Conservation (phyloP, 805 yeast genomes). For the Candida hungchunana region DNA sequence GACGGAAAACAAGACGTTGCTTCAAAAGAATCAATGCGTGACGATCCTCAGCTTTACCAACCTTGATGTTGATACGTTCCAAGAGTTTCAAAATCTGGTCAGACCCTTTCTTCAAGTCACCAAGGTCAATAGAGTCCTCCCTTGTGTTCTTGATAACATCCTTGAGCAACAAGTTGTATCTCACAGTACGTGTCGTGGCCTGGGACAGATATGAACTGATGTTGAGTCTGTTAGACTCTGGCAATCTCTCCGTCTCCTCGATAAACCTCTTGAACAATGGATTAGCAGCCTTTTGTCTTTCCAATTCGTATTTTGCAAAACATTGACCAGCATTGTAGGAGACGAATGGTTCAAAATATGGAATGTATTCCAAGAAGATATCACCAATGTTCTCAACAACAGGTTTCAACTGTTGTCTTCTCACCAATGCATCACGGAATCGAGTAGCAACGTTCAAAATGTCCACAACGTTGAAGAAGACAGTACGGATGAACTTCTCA, state of each 20-base stretch:
- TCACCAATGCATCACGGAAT: conserved; percentile 83
- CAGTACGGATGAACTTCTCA: conserved; percentile 86
- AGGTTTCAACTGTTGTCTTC: conserved; percentile 81
- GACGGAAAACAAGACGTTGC: conserved; percentile 75
- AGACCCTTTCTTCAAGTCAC: conserved; percentile 62
- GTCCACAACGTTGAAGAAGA: conserved; percentile 85
- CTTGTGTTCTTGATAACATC: conserved; percentile 81
- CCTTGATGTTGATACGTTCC: conserved; percentile 69
- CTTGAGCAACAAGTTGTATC: conserved; percentile 80
- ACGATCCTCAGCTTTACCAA: conserved; percentile 91
- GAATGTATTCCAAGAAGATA: conserved; percentile 75
- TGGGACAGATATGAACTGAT: conserved; percentile 90
- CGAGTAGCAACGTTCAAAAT: conserved; percentile 78
- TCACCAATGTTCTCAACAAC: conserved; percentile 87
- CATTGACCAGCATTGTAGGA: conserved; percentile 92
- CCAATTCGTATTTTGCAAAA: conserved; percentile 92
- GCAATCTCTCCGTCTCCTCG: conserved; percentile 81
- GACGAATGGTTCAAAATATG: conserved; percentile 87
- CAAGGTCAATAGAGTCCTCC: conserved; percentile 62
- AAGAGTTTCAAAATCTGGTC: conserved; percentile 72
- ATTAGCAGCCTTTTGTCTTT: conserved; percentile 86
- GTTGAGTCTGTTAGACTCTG: conserved; percentile 85
- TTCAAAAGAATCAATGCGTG: conserved; percentile 83
- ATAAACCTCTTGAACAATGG: conserved; percentile 90
- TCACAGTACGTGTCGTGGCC: conserved; percentile 93